Evolutionary conservation across 148 eudicot genomes (phyloP), one percentile per base, ranked within the genome.

Genomic region (Rhododendron simsii): DNA sequence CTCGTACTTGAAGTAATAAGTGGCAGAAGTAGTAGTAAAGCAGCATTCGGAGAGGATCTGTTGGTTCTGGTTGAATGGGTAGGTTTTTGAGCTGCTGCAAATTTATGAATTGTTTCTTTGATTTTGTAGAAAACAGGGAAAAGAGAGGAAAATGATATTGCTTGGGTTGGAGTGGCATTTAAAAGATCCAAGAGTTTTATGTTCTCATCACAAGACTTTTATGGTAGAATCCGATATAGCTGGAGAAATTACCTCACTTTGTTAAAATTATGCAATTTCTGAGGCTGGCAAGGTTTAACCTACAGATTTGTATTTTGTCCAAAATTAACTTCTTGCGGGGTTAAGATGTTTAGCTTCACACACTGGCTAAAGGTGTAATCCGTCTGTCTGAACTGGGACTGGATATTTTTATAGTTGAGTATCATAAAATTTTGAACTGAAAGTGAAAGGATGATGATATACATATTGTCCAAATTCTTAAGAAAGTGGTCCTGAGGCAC

Each of bases 1-100:
- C 91, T 94, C 47, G 3, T 93, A 33, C 95, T 94, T 61, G 97
- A 94, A 87, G 88, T 94, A 37, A 84, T 93, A 39, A 93, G 92
- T 67, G 97, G 97, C 33, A 86, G 78, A 86, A 92, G 94, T 50
- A 91, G 90, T 65, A 89, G 91, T 79, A 88, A 87, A 30, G 88
- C 91, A 20, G 91, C 89, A 7, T 92, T 91, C 65, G 94, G 94
- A 35, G 89, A 91, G 53, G 88, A 90, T 75, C 87, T 88, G 26
- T 65, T 87, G 84, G 88, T 88, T 77, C 89, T 93, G 55, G 90
- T 94, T 59, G 91, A 88, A 86, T 91, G 94, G 95, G 94, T 91
- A 84, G 3, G 89, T 71, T 77, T 4, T 63, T 20, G 10, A 76
- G 44, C 30, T 77, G 16, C 39, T 63, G 61, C 86, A 77, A 41